These are phyloP conservation scores for Hordeum pubiflorum DNA, from an alignment of 202 grass and related monocot species.

Conservation along the genomic window DNA sequence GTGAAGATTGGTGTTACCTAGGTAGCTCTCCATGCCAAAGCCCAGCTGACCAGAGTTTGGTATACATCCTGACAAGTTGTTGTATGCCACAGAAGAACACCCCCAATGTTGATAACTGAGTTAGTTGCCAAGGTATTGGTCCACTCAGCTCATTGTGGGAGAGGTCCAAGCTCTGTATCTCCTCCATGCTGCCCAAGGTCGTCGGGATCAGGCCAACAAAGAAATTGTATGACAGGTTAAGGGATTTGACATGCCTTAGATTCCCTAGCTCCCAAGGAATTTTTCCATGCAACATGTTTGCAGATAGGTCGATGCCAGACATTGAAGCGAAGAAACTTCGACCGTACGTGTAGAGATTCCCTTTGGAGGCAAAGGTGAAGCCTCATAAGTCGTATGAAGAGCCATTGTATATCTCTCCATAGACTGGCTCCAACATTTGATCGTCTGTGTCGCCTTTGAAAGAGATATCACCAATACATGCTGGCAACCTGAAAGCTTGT, in stretches of 20 bases:
- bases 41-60: neutral
- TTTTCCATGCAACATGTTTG: conserved; percentile 23
- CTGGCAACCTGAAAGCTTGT: conserved; percentile 25
- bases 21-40: neutral
- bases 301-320: conserved; percentile 24
- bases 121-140: conserved; percentile 8
- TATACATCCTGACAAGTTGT: conserved; percentile 40
- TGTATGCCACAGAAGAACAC: conserved; percentile 43
- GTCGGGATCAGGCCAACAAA: conserved; percentile 3
- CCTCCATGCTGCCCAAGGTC: conserved; percentile 12
- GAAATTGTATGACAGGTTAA: conserved; percentile 29
- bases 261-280: conserved; percentile 33
- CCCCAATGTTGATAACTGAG: neutral
- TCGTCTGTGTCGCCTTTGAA: neutral
- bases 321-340: neutral
- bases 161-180: conserved; percentile 38
- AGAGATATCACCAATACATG: neutral
- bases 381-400: too few relatives aligned
- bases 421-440: too few relatives aligned
- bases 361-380: neutral
- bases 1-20: neutral
- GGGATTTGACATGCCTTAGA: neutral
- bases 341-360: neutral
- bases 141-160: conserved; percentile 35
- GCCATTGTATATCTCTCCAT: neutral